Conservation (phyloP, 75 land plant genomes). For the Ceratopteris richardii region DNA sequence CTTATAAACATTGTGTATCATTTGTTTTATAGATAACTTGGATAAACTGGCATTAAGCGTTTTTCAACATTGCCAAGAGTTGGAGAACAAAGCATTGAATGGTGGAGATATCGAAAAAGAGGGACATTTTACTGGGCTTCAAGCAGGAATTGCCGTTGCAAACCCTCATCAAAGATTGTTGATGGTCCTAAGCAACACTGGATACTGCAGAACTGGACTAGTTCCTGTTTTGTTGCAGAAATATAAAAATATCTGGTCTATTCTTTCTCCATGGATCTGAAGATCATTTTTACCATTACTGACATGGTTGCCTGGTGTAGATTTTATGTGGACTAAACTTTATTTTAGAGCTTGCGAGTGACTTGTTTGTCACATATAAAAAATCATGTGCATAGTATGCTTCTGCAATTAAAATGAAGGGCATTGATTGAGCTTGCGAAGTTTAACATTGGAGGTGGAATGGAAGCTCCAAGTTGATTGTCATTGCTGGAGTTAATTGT, state of each 20-base stretch:
- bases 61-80: slow-evolving; percentile 13
- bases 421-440: too few relatives aligned
- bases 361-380: too few relatives aligned
- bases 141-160: slow-evolving; percentile 40
- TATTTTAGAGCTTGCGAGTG: too few relatives aligned
- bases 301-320: too few relatives aligned
- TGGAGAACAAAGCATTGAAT: background rate
- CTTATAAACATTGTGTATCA: background rate
- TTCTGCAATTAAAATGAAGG: too few relatives aligned
- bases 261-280: background rate
- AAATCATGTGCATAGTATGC: too few relatives aligned
- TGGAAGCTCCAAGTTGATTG: too few relatives aligned
- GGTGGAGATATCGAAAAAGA: slow-evolving; percentile 5
- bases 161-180: slow-evolving; percentile 68
- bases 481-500: too few relatives aligned
- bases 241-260: slow-evolving; percentile 65
- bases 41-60: slow-evolving; percentile 54
- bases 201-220: slow-evolving; percentile 76
- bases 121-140: slow-evolving; percentile 41
- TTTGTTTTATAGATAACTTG: slow-evolving; percentile 44
- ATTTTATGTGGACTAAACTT: too few relatives aligned
- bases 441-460: too few relatives aligned
- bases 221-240: slow-evolving; percentile 59
- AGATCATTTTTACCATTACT: too few relatives aligned
- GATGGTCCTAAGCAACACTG: slow-evolving; percentile 87